Evolutionary conservation across 768 basidiomycete species (phyloP).

Genomic region (Artomyces pyxidatus): DNA sequence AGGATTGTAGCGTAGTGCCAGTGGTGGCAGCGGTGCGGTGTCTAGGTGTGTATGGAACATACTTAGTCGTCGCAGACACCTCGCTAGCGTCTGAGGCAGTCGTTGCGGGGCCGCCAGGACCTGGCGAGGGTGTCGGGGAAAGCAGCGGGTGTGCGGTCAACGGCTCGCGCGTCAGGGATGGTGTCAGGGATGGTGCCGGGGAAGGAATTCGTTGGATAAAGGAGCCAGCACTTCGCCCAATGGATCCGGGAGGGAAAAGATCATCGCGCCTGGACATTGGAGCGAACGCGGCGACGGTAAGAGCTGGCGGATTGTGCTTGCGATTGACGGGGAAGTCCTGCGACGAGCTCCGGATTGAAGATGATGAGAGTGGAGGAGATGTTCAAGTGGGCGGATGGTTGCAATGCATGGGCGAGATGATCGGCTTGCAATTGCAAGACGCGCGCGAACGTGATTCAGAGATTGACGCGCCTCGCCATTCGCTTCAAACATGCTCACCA

Average conservation of each 20-base stretch:
- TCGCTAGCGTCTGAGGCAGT: slow-evolving; percentile 9
- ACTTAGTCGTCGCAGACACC: slow-evolving; percentile 33
- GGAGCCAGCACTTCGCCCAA: slow-evolving; percentile 41
- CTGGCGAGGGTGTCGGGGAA: slow-evolving; percentile 30
- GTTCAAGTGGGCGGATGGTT: background rate
- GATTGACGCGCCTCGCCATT: background rate
- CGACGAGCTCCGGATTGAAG: no score
- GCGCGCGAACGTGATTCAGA: background rate
- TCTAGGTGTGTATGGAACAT: slow-evolving; percentile 72
- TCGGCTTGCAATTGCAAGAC: background rate
- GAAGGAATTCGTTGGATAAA: slow-evolving; percentile 35
- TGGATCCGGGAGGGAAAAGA: slow-evolving; percentile 45
- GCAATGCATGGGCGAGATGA: background rate
- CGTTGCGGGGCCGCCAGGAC: slow-evolving; percentile 3
- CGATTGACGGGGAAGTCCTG: no score
- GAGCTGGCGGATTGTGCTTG: background rate
- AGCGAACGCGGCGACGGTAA: slow-evolving; percentile 10
- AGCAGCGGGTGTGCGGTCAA: slow-evolving; percentile 60
- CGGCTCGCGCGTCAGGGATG: slow-evolving; percentile 35
- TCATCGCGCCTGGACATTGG: slow-evolving; percentile 24
- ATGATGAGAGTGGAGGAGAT: background rate
- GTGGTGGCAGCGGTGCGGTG: slow-evolving; percentile 50
- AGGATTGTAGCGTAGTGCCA: slow-evolving; percentile 31
- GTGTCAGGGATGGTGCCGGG: slow-evolving; percentile 1
- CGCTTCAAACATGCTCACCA: background rate